Evolutionary conservation across 352 stramenopile species (phyloP).

Genomic region (Phytophthora syringae): DNA sequence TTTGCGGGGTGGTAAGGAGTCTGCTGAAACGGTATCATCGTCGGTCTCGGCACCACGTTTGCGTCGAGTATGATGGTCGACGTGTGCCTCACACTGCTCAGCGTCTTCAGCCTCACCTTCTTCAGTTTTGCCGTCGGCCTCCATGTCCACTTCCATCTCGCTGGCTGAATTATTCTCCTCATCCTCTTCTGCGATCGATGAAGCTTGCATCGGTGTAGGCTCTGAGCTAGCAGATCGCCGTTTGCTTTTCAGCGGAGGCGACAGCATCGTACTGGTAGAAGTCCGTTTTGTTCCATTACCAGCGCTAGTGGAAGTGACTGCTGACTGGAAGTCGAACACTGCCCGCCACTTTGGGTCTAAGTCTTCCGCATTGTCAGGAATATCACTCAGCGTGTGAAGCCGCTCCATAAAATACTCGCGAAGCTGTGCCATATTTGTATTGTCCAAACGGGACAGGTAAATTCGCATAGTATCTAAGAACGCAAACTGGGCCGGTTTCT

Average conservation of each 20-base stretch:
- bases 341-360: constrained; percentile 57
- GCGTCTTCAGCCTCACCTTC: background rate
- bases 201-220: constrained; percentile 39
- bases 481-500: constrained; percentile 58
- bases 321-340: constrained; percentile 75
- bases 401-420: constrained; percentile 74
- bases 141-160: background rate
- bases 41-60: constrained; percentile 22
- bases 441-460: constrained; percentile 80
- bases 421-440: constrained; percentile 64
- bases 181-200: constrained; percentile 41
- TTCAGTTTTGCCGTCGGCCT: constrained; percentile 19
- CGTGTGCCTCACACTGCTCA: constrained; percentile 9
- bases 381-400: constrained; percentile 51
- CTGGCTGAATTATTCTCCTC: constrained; percentile 24
- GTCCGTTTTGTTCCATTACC: constrained; percentile 19
- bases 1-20: constrained; percentile 16
- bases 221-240: constrained; percentile 44
- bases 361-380: constrained; percentile 47
- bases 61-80: constrained; percentile 26
- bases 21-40: background rate
- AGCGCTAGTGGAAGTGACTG: constrained; percentile 30
- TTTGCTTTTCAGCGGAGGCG: constrained; percentile 41
- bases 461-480: constrained; percentile 76
- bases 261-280: constrained; percentile 21